Conservation (phyloP, 352 stramenopile genomes). For the Pythium sp. region DNA sequence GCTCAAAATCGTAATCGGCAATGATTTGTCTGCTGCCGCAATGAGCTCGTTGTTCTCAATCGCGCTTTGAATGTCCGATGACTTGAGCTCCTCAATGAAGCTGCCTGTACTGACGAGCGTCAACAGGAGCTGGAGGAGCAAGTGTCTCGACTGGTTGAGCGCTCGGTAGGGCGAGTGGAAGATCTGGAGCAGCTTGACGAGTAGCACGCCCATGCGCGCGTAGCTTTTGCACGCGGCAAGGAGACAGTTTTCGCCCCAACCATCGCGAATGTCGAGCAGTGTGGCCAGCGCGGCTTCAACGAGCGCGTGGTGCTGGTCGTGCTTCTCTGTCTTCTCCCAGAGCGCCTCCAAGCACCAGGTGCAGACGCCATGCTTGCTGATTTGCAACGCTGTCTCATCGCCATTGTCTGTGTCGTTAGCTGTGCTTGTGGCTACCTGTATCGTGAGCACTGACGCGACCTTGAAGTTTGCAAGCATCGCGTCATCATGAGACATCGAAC, state of each 20-base stretch:
- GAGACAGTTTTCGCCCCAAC: constrained; percentile 17
- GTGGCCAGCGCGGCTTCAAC: constrained; percentile 10
- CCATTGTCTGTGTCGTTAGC: background rate
- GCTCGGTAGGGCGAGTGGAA: constrained; percentile 27
- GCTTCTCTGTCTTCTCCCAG: background rate
- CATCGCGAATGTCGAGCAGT: constrained; percentile 16
- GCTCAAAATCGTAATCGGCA: constrained; percentile 57
- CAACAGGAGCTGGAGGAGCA: constrained; percentile 52
- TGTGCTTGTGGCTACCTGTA: background rate
- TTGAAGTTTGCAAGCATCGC: constrained; percentile 9
- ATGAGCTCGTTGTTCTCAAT: constrained; percentile 68
- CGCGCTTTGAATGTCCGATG: constrained; percentile 33
- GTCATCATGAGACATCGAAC: background rate
- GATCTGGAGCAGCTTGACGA: constrained; percentile 35
- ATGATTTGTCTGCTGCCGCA: constrained; percentile 41
- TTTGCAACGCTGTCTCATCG: background rate
- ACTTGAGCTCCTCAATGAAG: constrained; percentile 59
- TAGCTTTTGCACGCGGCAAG: constrained; percentile 12
- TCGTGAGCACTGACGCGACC: constrained; percentile 10
- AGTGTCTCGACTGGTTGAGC: constrained; percentile 29
- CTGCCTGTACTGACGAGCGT: constrained; percentile 50
- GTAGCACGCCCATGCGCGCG: constrained; percentile 16
- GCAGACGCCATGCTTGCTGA: background rate
- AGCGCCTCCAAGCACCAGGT: constrained; percentile 12
- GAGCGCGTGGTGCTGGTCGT: constrained; percentile 1